phyloP scores from a whole-genome alignment of 2,329 filamentous ascomycete species.

The Ophiocordyceps camponoti-rufipedis region DNA sequence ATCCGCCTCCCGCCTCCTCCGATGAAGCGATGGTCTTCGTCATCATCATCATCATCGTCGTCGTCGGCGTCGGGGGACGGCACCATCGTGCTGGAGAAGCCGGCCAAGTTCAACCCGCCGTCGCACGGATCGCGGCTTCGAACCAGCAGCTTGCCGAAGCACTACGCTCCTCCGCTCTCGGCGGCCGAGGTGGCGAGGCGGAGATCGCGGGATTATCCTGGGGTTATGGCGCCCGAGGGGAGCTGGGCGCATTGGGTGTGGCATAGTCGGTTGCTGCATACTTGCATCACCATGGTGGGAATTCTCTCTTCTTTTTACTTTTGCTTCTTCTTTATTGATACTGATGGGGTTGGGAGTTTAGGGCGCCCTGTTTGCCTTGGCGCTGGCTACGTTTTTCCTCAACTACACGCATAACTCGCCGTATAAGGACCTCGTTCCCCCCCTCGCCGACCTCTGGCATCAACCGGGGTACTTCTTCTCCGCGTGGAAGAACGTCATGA shows the following conservation, averaged over 20 bases:
- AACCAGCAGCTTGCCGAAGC: slow-evolving; percentile 32
- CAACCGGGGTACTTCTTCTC: slow-evolving; percentile 51
- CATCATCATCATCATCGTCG: slow-evolving; percentile 13
- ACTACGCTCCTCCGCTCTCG: slow-evolving; percentile 59
- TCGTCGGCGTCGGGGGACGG: slow-evolving; percentile 20
- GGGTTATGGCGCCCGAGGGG: slow-evolving; percentile 71
- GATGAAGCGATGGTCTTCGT: no score
- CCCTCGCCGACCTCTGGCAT: slow-evolving; percentile 45
- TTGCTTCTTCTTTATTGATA: no score
- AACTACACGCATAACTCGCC: slow-evolving; percentile 69
- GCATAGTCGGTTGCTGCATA: slow-evolving; percentile 56
- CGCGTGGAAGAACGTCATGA: slow-evolving; percentile 53
- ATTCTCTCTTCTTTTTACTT: no score
- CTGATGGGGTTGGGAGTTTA: slow-evolving; percentile 12
- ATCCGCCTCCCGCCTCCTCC: no score
- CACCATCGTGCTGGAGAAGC: slow-evolving; percentile 63
- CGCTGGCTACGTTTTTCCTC: slow-evolving; percentile 52
- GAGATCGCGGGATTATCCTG: slow-evolving; percentile 59
- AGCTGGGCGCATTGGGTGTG: slow-evolving; percentile 76
- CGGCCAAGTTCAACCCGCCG: slow-evolving; percentile 76
- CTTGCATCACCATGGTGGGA: slow-evolving; percentile 67
- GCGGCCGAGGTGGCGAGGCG: slow-evolving; percentile 48
- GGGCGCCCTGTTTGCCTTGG: slow-evolving; percentile 52
- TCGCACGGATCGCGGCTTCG: slow-evolving; percentile 63
- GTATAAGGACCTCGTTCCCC: slow-evolving; percentile 61